Percentiles rank a stretch among this genome's conserved stretches.
Evolutionary conservation across 441 rosid genomes (phyloP).

Genomic region (Omphalea diandra): DNA sequence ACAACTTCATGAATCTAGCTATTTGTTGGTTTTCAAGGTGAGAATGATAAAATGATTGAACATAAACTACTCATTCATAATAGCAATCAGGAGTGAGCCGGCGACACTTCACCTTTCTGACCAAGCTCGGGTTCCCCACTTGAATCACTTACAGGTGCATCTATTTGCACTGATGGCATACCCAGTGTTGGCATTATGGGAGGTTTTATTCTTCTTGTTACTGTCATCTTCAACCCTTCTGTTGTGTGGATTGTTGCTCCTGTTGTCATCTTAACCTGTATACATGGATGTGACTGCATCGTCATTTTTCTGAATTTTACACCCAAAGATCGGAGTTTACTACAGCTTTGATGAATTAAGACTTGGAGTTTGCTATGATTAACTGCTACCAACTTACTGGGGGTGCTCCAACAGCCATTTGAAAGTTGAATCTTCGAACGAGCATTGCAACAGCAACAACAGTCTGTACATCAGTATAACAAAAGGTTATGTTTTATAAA

Average conservation of each 20-base stretch:
- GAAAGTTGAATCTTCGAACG: slow-evolving; percentile 70
- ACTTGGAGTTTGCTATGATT: too few species aligned
- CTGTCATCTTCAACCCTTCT: slow-evolving; percentile 71
- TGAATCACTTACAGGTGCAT: slow-evolving; percentile 25
- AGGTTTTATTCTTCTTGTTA: slow-evolving; percentile 57
- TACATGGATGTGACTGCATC: slow-evolving; percentile 42
- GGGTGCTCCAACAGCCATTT: slow-evolving; percentile 83
- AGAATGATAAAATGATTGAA: background rate
- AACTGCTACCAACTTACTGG: slow-evolving; percentile 73
- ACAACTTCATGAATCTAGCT: too few species aligned
- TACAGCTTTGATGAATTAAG: too few species aligned
- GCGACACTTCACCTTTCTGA: slow-evolving; percentile 55
- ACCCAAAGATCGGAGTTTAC: too few species aligned
- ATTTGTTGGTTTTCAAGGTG: too few species aligned
- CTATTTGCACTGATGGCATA: slow-evolving; percentile 35
- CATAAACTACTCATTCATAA: background rate
- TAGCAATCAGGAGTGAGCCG: slow-evolving; percentile 43
- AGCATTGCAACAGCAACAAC: slow-evolving; percentile 94
- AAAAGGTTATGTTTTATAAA: background rate
- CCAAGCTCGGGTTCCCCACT: slow-evolving; percentile 37
- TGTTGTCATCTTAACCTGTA: slow-evolving; percentile 91
- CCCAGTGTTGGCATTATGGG: slow-evolving; percentile 48
- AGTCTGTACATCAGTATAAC: slow-evolving; percentile 23
- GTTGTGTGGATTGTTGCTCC: slow-evolving; percentile 99
- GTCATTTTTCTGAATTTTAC: background rate